Evolutionary conservation across 2,329 filamentous ascomycete genomes (phyloP).

Genomic region (Sporothrix brasiliensis): DNA sequence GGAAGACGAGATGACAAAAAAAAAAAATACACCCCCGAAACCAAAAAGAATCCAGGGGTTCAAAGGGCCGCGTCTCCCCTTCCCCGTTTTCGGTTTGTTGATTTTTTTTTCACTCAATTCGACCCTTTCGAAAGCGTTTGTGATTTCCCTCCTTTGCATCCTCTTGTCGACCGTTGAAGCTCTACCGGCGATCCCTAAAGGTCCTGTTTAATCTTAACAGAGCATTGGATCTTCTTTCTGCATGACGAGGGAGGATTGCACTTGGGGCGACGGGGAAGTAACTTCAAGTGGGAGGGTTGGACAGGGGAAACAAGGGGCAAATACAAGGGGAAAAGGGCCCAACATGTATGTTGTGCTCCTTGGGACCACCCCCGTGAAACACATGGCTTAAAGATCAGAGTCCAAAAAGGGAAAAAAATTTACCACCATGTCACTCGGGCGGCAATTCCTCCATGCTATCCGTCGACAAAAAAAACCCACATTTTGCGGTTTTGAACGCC

Average conservation of each 20-base stretch:
- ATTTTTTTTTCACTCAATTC: not conserved
- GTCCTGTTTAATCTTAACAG: conserved; percentile 20
- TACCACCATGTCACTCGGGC: not conserved
- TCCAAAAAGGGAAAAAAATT: not conserved
- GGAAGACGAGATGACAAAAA: conserved; percentile 18
- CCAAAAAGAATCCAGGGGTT: too few relatives aligned
- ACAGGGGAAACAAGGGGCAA: not conserved
- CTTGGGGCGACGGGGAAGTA: not conserved
- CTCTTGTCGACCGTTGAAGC: conserved; percentile 3
- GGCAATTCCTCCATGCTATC: conserved; percentile 19
- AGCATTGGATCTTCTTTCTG: not conserved
- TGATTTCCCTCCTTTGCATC: not conserved
- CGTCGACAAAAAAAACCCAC: conserved; percentile 7
- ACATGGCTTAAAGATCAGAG: conserved; percentile 27
- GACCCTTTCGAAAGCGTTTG: not conserved
- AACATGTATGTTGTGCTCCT: not conserved
- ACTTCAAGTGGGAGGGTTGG: not conserved
- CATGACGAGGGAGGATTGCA: not conserved
- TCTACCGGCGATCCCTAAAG: conserved; percentile 17
- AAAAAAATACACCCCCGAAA: not conserved
- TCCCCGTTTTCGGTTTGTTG: not conserved
- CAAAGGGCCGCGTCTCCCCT: not conserved
- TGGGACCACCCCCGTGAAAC: conserved; percentile 20
- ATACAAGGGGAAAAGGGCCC: not conserved
- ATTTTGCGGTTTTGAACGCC: not conserved